A percentile compares a stretch with the other conserved stretches of the same genome.
Evolutionary conservation across 495 filamentous ascomycete genomes (phyloP).

Genomic region (Neurospora sp.): DNA sequence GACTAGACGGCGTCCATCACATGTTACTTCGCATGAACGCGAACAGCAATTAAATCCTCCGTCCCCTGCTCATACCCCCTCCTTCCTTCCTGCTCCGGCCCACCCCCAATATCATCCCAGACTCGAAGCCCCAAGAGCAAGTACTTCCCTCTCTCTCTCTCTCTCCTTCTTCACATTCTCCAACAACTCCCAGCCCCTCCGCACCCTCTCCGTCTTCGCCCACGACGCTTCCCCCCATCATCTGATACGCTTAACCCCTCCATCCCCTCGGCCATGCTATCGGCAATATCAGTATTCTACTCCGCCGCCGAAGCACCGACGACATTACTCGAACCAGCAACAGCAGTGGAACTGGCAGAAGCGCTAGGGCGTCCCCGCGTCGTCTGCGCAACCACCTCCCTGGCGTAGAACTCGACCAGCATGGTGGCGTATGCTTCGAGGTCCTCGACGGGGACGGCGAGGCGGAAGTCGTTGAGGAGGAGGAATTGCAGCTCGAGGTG

Average conservation of each 20-base stretch:
- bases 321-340: not conserved
- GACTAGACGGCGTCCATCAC: not conserved
- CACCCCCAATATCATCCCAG: too few relatives aligned
- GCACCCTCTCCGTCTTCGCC: not conserved
- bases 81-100: too few relatives aligned
- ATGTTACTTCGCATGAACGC: not conserved
- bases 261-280: not conserved
- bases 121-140: not conserved
- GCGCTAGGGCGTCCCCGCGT: conserved; percentile 7
- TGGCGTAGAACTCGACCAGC: conserved; percentile 95
- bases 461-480: conserved; percentile 90
- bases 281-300: not conserved
- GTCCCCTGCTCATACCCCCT: not conserved
- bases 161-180: not conserved
- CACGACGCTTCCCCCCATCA: not conserved
- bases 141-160: not conserved
- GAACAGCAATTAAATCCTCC: not conserved
- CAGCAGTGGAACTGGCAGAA: not conserved
- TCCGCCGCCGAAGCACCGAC: not conserved
- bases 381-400: conserved; percentile 67
- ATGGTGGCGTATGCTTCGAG: conserved; percentile 96
- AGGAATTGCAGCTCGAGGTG: conserved; percentile 96
- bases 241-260: not conserved
- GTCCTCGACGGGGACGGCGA: conserved; percentile 89
- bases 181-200: not conserved